Base-by-base conservation (phyloP, 2,329 filamentous ascomycete species). In the Madurella mycetomatis region DNA sequence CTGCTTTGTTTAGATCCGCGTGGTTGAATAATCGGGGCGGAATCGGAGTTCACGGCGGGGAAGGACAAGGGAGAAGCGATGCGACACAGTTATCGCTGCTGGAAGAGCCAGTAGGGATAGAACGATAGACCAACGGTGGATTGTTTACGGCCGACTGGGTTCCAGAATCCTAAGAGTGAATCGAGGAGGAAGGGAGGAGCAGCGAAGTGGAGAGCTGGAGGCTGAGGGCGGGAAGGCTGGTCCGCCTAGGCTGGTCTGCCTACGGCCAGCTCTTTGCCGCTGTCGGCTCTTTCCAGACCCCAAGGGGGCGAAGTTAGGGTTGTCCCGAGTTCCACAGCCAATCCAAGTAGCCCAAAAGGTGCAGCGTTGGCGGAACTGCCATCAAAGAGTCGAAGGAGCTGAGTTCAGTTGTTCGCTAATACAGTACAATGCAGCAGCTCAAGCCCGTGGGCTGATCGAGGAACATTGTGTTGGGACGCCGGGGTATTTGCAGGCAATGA, bases 191-290 rank as follows among this genome's bases (percentile, higher is more conserved):
- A 47, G 51, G 43, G 41, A 31, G 16, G 25, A 25, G 19, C 51
- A 9, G 13, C 9, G 34, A 11, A 37, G 45, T 30, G 32, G 31
- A 40, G 51, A 48, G 47, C 48, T 30, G 32, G 31, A 40, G 51
- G 51, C 51, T 51, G 34, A 37, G 34, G n/a, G n/a, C n/a, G 31
- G 55, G 51, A 41, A 51, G 44, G 30, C 51, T 19, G 43, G 54
- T 11, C 9, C 11, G 34, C 34, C 34, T 37, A 11, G 54, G 42
- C 51, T 56, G 54, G 41, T 32, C 50, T 11, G 34, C 13, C 34
- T 11, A 15, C 34, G 11, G 34, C 13, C 34, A 37, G 34, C 34
- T 37, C 34, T 9, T 15, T 37, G 34, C 11, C 34, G 13, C 34
- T 9, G 34, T 37, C 34, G 34, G 34, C 34, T 37, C 34, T 37